A percentile compares a stretch with the other conserved stretches of the same genome.
phyloP scores from a whole-genome alignment of 768 basidiomycete species.

The Candolleomyces efflorescens region DNA sequence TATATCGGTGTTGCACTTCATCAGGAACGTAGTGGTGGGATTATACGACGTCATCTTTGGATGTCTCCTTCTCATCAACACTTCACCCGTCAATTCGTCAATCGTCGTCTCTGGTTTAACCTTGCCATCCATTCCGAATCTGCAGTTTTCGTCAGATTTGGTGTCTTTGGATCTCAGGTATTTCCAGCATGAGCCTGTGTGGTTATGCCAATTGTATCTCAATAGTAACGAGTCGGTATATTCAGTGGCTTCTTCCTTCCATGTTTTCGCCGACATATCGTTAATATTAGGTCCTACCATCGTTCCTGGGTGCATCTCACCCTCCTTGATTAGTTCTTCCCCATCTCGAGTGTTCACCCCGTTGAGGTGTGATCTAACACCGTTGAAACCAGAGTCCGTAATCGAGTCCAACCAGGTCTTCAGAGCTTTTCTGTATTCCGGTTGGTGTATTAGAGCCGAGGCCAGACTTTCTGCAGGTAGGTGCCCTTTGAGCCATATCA shows the following conservation, averaged over 20 bases:
- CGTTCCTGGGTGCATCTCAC: background rate
- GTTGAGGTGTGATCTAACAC: background rate
- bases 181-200: background rate
- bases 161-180: background rate
- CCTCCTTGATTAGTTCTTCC: background rate
- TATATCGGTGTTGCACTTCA: constrained; percentile 8
- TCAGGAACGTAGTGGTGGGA: background rate
- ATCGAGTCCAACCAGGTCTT: background rate
- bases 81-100: background rate
- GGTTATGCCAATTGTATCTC: background rate
- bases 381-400: background rate
- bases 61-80: background rate
- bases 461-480: background rate
- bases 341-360: background rate
- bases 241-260: background rate
- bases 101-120: background rate
- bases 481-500: background rate
- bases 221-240: background rate
- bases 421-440: background rate
- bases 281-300: background rate
- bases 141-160: background rate
- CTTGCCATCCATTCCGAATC: background rate
- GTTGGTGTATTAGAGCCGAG: background rate
- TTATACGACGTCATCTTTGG: background rate
- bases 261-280: background rate